A percentile compares a stretch with the other conserved stretches of the same genome.
These are phyloP conservation scores for Kandelia obovata DNA, from an alignment of 345 rosid genomes.

Conservation along the genomic window DNA sequence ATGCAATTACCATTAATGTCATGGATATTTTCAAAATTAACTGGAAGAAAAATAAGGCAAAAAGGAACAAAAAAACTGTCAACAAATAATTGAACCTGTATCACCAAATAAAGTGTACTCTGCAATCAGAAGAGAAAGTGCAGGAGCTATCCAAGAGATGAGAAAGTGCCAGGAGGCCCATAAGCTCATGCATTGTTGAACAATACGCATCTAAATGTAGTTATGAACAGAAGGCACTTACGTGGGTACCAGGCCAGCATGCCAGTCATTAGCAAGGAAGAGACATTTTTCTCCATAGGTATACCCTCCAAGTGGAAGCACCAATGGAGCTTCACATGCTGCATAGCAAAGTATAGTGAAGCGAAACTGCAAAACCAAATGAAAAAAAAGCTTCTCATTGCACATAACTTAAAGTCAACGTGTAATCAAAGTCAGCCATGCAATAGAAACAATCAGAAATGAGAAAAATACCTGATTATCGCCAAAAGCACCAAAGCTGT, in stretches of 20 bases:
- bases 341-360: constrained; percentile 91
- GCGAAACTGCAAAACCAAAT: constrained; percentile 72
- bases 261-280: constrained; percentile 98
- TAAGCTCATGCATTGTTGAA: background rate
- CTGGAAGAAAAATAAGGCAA: background rate
- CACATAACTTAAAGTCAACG: constrained; percentile 3
- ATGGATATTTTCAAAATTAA: background rate
- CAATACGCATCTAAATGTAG: background rate
- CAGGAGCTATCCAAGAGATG: background rate
- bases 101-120: background rate
- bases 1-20: background rate
- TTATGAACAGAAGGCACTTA: constrained; percentile 31
- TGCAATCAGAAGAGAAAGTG: background rate
- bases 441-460: constrained; percentile 3
- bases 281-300: constrained; percentile 90
- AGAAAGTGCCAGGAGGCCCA: background rate
- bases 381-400: constrained; percentile 27
- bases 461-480: constrained; percentile 73
- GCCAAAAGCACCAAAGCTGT: constrained; percentile 73
- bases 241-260: constrained; percentile 94
- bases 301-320: constrained; percentile 88
- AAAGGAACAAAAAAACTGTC: background rate
- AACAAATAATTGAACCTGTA: background rate
- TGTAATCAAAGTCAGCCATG: background rate
- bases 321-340: constrained; percentile 95